These are phyloP conservation scores for Chrysosporium keratinophilum DNA, from an alignment of 2,329 filamentous ascomycete species.

Conservation along the genomic window DNA sequence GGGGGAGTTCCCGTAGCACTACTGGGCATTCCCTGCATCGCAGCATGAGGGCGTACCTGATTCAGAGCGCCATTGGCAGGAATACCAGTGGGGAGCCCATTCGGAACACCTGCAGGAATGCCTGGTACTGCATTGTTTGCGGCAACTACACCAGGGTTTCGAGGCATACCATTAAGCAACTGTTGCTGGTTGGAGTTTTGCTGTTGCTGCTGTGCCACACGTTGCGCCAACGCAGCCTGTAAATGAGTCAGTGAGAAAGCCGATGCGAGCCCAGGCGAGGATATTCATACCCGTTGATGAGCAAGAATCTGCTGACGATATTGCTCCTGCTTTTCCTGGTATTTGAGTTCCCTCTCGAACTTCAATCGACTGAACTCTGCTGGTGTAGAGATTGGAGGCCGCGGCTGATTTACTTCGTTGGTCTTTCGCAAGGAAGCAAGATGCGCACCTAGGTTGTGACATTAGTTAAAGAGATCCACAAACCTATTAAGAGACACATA, in stretches of 20 bases:
- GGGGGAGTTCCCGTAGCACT: slow-evolving; percentile 39
- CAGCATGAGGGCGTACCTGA: slow-evolving; percentile 30
- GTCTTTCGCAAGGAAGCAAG: slow-evolving; percentile 73
- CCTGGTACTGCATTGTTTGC: slow-evolving; percentile 12
- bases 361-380: slow-evolving; percentile 84
- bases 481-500: slow-evolving; percentile 23
- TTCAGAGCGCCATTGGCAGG: slow-evolving; percentile 24
- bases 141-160: slow-evolving; percentile 40
- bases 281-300: slow-evolving; percentile 42
- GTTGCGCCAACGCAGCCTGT: slow-evolving; percentile 36
- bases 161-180: slow-evolving; percentile 15
- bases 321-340: slow-evolving; percentile 47
- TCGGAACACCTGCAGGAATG: slow-evolving; percentile 2
- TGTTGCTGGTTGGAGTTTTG: slow-evolving; percentile 6
- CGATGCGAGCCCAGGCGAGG: too few species aligned
- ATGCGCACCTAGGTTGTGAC: slow-evolving; percentile 42
- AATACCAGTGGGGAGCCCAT: slow-evolving; percentile 19
- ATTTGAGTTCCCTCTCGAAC: slow-evolving; percentile 69
- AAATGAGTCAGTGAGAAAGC: slow-evolving; percentile 14
- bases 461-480: slow-evolving; percentile 14
- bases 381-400: slow-evolving; percentile 59
- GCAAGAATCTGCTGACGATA: slow-evolving; percentile 55
- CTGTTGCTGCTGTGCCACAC: slow-evolving; percentile 20
- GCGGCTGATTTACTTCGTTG: slow-evolving; percentile 56
- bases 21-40: slow-evolving; percentile 34